phyloP scores from a whole-genome alignment of 2,329 filamentous ascomycete species.

The Venturia aucupariae region DNA sequence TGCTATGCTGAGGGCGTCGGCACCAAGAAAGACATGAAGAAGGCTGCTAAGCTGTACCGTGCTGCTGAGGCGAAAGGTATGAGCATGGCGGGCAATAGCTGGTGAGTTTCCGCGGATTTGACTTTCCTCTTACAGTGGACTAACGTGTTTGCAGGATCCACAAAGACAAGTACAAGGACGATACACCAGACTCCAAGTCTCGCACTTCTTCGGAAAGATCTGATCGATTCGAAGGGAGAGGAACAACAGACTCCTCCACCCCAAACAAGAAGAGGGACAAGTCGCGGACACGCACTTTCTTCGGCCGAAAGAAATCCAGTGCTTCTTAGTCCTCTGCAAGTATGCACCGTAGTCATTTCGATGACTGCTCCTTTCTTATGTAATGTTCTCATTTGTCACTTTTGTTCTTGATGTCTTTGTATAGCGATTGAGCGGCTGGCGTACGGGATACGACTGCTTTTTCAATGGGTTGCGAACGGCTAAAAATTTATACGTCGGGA shows the following conservation, averaged over 20 bases:
- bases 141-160: constrained; percentile 61
- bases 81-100: constrained; percentile 97
- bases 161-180: constrained; percentile 78
- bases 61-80: constrained; percentile 87
- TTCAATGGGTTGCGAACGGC: not conserved
- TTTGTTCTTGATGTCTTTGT: constrained; percentile 1
- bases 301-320: constrained; percentile 48
- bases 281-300: constrained; percentile 65
- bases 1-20: constrained; percentile 92
- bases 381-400: not conserved
- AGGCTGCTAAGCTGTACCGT: constrained; percentile 83
- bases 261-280: constrained; percentile 63
- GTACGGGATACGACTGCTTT: constrained; percentile 6
- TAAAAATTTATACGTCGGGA: not conserved
- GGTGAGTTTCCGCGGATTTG: constrained; percentile 50
- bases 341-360: not conserved
- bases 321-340: constrained; percentile 6
- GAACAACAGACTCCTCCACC: constrained; percentile 24
- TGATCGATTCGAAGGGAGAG: constrained; percentile 38
- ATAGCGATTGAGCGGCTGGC: not conserved
- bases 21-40: constrained; percentile 93
- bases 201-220: constrained; percentile 19
- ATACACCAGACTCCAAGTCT: constrained; percentile 19
- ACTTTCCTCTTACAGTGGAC: constrained; percentile 5
- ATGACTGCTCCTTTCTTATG: not conserved